Base-by-base conservation (phyloP, 148 eudicot genomes). In the Rhododendron ovatum region DNA sequence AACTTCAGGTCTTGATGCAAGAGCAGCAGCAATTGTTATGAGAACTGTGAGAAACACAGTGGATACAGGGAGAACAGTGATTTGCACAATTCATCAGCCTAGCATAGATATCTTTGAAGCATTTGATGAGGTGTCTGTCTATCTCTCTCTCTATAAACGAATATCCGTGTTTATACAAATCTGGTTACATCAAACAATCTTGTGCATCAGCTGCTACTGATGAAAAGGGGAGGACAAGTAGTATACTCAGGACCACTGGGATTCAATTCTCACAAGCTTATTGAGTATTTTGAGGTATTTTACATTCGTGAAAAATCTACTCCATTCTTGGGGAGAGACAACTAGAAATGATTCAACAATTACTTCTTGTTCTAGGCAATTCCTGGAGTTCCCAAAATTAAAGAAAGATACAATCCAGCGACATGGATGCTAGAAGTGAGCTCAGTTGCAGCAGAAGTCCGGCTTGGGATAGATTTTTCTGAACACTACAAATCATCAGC, bases 11-110 rank as follows among this genome's bases (percentile, higher is more conserved):
- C 88, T 92, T 39, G 93, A 92, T 84, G 93, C 93, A 78, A 85
- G 93, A 71, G 92, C 93, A 45, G 93, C 93, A 37, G 92, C 93
- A 14, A 92, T 92, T 84, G 93, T 92, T 28, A 92, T 92, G 93
- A 86, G 93, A 48, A 85, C 92, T 28, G 92, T 92, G 71, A 90
- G 91, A 83, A 92, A 92, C 84, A 90, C 90, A 18, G 93, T 90
- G 20, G 91, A 88, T 61, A 91, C 93, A 5, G 93, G 93, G 41
- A 86, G 93, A 84, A 91, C 93, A 22, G 91, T 91, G 30, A 92
- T 91, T 35, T 91, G 93, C 88, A 91, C 93, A 17, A 91, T 91
- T 67, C 93, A 91, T 61, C 93, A 91, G 81, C 93, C 93, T 71
- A 91, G 93, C 77, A 91, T 92, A 51, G 93, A 92, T 71, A 92